Base-by-base conservation (phyloP, 306 rosid genomes). In the Lablab purpureus region DNA sequence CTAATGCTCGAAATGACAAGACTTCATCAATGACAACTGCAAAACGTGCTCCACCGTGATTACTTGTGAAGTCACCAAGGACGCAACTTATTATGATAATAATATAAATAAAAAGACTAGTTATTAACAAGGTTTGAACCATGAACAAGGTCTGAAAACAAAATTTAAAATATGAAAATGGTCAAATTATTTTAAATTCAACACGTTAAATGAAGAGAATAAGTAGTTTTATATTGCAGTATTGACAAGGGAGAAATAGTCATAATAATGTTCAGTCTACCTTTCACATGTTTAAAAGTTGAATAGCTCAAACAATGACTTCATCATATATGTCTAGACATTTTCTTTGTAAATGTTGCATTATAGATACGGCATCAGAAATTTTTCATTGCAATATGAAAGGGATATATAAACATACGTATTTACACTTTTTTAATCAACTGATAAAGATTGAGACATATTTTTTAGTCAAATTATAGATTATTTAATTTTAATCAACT, bases 161-260 rank as follows among this genome's bases (percentile, higher is more conserved):
- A 11, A 22, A 67, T 10, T 63, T 59, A 12, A 64, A 58, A 67
- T 9, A 67, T 46, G 58, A 82, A 69, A 68, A 2, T 49, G 5
- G 85, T 82, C 68, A 75, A 68, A 7, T 47, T 64, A 43, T 65
- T 66, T 34, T 22, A 36, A 74, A 46, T 67, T 67, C 40, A 76
- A 76, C 21, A 70, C 34, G 68, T 69, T 67, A 60, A 68, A 49
- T 76, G 36, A 46, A 6, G 41, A 69, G 37, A 59, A 18, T 22
- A 21, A 25, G 67, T 65, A 27, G 19, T 8, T 13, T 4, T 18
- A 19, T 40, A 43, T 43, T 45, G 13, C 23, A 30, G 19, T 72
- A 54, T 64, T 74, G 68, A 73, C 37, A 50, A 40, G 22, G 43
- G 18, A 50, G 81, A 59, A 64, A 9, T 62, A 25, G 83, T 80